Conservation (phyloP, 2,329 filamentous ascomycete genomes). For the Intubia oerlemansii region DNA sequence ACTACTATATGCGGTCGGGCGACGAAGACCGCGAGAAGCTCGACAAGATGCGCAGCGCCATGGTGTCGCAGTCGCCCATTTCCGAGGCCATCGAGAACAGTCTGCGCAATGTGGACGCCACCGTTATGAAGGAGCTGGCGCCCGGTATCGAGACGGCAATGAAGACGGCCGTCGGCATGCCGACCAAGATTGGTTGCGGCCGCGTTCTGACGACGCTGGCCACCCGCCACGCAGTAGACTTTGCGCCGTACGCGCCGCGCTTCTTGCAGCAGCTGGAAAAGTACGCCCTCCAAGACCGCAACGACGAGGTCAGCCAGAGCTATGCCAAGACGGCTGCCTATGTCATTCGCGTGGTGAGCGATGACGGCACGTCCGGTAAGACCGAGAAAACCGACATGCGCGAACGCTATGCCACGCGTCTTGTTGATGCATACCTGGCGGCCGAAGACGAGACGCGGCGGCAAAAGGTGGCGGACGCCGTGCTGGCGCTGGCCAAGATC, state of each 20-base stretch:
- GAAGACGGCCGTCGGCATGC: conserved; percentile 72
- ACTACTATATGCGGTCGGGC: conserved; percentile 74
- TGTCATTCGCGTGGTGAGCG: conserved; percentile 39
- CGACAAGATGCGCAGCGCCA: conserved; percentile 64
- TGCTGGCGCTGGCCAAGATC: conserved; percentile 64
- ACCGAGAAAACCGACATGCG: no score
- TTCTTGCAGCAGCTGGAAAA: conserved; percentile 65
- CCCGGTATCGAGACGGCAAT: conserved; percentile 57
- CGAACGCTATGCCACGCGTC: conserved; percentile 26
- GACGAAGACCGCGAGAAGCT: conserved; percentile 77
- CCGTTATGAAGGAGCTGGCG: conserved; percentile 54
- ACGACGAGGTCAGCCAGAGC: conserved; percentile 77
- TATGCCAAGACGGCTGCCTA: conserved; percentile 81
- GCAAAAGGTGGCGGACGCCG: conserved; percentile 60
- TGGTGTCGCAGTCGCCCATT: conserved; percentile 69
- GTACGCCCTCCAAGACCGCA: conserved; percentile 59
- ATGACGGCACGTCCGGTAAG: conserved; percentile 19
- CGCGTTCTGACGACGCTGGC: conserved; percentile 69
- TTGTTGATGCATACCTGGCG: conserved; percentile 55
- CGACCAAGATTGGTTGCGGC: conserved; percentile 81
- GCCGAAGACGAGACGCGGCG: conserved; percentile 59
- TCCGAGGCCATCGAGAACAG: conserved; percentile 83
- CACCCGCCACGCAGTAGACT: conserved; percentile 54
- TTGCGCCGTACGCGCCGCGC: conserved; percentile 51
- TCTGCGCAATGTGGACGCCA: conserved; percentile 61